Evolutionary conservation across 495 filamentous ascomycete genomes (phyloP).

Genomic region (Penicillium salamii): DNA sequence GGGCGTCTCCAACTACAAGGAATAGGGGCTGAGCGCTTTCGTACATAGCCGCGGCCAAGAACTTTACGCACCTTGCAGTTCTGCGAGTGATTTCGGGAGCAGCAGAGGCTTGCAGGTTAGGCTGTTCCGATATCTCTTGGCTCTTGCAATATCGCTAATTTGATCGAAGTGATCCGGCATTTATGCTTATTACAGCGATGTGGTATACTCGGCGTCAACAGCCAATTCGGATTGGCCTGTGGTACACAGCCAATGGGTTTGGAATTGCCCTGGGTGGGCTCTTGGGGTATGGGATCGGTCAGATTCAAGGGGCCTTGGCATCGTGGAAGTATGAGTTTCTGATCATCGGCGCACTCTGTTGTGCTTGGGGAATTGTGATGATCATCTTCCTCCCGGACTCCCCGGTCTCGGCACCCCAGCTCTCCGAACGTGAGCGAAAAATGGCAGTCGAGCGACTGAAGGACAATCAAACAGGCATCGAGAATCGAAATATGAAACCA

Average conservation of each 20-base stretch:
- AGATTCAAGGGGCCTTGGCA: slow-evolving; percentile 48
- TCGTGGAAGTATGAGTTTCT: slow-evolving; percentile 58
- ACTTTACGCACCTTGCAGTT: slow-evolving; percentile 44
- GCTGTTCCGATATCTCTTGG: background rate
- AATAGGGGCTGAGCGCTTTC: too few relatives aligned
- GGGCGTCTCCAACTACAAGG: too few relatives aligned
- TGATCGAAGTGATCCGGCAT: slow-evolving; percentile 24
- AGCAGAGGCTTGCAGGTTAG: slow-evolving; percentile 43
- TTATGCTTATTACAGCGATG: slow-evolving; percentile 32
- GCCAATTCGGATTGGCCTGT: slow-evolving; percentile 55
- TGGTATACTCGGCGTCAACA: slow-evolving; percentile 50
- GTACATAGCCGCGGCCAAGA: slow-evolving; percentile 38
- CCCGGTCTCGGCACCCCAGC: slow-evolving; percentile 37
- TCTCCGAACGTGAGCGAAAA: slow-evolving; percentile 43
- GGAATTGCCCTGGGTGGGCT: slow-evolving; percentile 58
- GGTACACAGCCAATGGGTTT: slow-evolving; percentile 58
- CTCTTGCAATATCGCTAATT: background rate
- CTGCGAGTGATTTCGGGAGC: slow-evolving; percentile 53
- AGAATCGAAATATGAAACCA: slow-evolving; percentile 51
- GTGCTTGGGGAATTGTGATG: slow-evolving; percentile 36
- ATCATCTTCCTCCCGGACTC: slow-evolving; percentile 49
- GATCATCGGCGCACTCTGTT: slow-evolving; percentile 38
- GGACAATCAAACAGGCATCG: slow-evolving; percentile 53
- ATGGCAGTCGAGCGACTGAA: slow-evolving; percentile 50
- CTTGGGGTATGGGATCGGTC: slow-evolving; percentile 57